Percentiles rank a stretch among this genome's conserved stretches.
Conservation (phyloP, 163 green algal species). For the Trebouxia gelatinosa region DNA sequence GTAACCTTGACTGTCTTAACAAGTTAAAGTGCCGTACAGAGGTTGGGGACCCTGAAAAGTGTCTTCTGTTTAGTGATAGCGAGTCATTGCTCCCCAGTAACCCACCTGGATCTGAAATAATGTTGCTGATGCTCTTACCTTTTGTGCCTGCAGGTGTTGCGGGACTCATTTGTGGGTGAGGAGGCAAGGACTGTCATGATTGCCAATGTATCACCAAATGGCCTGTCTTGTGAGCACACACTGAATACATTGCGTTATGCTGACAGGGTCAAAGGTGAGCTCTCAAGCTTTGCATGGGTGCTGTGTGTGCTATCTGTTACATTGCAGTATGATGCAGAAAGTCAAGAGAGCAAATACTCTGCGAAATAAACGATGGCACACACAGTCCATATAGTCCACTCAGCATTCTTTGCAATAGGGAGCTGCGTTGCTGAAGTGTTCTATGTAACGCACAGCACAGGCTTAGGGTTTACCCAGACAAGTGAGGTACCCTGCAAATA, state of each 20-base stretch:
- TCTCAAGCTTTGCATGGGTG: background rate
- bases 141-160: constrained; percentile 62
- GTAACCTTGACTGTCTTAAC: too few relatives aligned
- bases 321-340: too few relatives aligned
- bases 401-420: too few relatives aligned
- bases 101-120: background rate
- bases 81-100: background rate
- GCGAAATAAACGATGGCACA: too few relatives aligned
- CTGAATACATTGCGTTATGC: constrained; percentile 99
- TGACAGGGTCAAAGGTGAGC: constrained; percentile 83
- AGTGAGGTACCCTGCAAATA: too few relatives aligned
- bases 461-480: too few relatives aligned
- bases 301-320: too few relatives aligned
- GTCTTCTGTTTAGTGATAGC: background rate
- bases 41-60: background rate
- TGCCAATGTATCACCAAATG: constrained; percentile 93
- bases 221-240: constrained; percentile 91
- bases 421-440: too few relatives aligned
- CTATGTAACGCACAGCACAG: too few relatives aligned
- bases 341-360: too few relatives aligned
- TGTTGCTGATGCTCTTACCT: background rate
- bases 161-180: constrained; percentile 89
- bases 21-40: background rate
- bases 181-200: constrained; percentile 97
- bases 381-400: too few relatives aligned